Evolutionary conservation across 2,329 filamentous ascomycete genomes (phyloP).

Genomic region (Aspergillus udagawae): DNA sequence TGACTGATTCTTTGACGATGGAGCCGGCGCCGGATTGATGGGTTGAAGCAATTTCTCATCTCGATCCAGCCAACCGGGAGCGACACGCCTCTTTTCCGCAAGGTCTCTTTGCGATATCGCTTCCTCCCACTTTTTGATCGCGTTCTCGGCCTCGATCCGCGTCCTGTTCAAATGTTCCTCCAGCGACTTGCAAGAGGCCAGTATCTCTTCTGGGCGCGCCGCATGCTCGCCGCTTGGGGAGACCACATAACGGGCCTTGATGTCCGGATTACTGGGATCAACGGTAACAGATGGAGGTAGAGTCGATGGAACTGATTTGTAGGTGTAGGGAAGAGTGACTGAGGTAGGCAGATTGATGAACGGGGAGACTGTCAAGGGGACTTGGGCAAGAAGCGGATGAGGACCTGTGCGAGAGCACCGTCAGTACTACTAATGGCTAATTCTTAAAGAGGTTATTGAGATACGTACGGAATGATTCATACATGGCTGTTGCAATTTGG

Average conservation of each 20-base stretch:
- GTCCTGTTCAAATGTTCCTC: constrained; percentile 69
- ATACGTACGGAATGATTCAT: constrained; percentile 43
- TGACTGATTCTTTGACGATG: constrained; percentile 10
- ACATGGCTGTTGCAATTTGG: constrained; percentile 28
- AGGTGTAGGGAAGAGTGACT: constrained; percentile 90
- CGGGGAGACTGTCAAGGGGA: constrained; percentile 88
- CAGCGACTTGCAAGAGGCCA: constrained; percentile 74
- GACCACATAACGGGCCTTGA: constrained; percentile 66
- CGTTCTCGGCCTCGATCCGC: constrained; percentile 61
- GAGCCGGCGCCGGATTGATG: constrained; percentile 18
- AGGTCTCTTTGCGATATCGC: constrained; percentile 55
- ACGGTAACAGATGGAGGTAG: constrained; percentile 69
- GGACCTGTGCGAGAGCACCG: constrained; percentile 50
- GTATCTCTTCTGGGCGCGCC: constrained; percentile 82
- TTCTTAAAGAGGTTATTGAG: neutral
- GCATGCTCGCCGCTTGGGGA: constrained; percentile 75
- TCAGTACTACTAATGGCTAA: neutral
- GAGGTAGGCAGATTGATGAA: constrained; percentile 88
- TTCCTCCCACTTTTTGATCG: constrained; percentile 68
- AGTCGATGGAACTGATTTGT: constrained; percentile 82
- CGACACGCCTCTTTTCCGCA: constrained; percentile 60
- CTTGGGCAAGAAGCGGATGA: constrained; percentile 84
- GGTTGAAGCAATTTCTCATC: constrained; percentile 59
- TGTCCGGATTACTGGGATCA: constrained; percentile 41
- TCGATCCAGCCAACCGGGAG: constrained; percentile 62